Percentiles rank a stretch among this genome's conserved stretches.
phyloP scores from a whole-genome alignment of 345 rosid genomes.

The Eucalyptus fibrosa region DNA sequence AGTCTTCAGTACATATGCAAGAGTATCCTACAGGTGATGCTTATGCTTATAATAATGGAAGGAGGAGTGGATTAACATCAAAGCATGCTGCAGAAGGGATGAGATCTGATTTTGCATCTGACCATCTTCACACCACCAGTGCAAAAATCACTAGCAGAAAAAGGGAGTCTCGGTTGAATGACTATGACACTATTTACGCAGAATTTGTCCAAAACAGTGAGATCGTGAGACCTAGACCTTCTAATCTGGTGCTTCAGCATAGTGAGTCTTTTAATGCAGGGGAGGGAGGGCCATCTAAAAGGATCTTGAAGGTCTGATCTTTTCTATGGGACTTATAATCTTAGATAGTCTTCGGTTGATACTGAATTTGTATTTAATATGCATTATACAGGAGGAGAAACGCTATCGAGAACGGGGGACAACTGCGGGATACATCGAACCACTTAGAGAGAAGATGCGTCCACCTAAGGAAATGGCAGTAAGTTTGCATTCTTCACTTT shows the following conservation, averaged over 20 bases:
- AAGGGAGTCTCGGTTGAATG: constrained; percentile 12
- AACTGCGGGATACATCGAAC: constrained; percentile 9
- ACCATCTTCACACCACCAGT: constrained; percentile 12
- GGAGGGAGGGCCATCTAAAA: constrained; percentile 29
- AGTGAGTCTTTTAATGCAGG: constrained; percentile 21
- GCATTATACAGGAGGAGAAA: constrained; percentile 29
- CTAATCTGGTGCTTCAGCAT: constrained; percentile 18
- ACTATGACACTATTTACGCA: constrained; percentile 2
- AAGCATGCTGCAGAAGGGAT: constrained; percentile 30
- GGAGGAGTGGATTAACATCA: constrained; percentile 20
- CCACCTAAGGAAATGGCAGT: neutral
- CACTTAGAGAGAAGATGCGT: constrained; percentile 10
- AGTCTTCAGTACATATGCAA: constrained; percentile 15
- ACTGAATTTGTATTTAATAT: neutral
- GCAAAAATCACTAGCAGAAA: constrained; percentile 13
- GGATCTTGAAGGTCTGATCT: constrained; percentile 25
- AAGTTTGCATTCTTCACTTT: neutral
- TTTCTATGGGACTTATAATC: neutral
- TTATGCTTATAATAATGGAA: constrained; percentile 12
- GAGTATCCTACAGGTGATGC: constrained; percentile 32
- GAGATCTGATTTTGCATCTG: constrained; percentile 21
- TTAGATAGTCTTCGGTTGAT: neutral
- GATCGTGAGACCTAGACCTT: constrained; percentile 19
- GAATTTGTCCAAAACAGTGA: constrained; percentile 23
- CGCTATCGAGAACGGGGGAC: constrained; percentile 19